A percentile compares a stretch with the other conserved stretches of the same genome.
These are phyloP conservation scores for Prunella vulgaris DNA, from an alignment of 257 asterid genomes.

Conservation along the genomic window DNA sequence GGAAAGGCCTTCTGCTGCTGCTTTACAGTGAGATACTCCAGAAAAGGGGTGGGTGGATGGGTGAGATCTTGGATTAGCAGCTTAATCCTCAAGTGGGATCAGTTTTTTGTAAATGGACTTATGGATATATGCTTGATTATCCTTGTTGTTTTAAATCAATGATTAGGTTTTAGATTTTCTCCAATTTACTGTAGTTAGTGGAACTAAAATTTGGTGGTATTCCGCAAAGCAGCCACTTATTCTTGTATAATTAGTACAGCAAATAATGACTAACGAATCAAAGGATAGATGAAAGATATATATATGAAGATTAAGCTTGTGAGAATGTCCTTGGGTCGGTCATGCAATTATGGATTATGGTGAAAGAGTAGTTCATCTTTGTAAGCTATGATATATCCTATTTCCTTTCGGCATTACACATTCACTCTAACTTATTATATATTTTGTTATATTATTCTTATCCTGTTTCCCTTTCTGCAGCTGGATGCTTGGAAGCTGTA, in stretches of 20 bases:
- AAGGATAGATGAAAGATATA: background rate
- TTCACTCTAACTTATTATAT: background rate
- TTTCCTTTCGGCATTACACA: background rate
- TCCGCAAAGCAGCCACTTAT: background rate
- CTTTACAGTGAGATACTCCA: background rate
- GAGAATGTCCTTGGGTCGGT: constrained; percentile 1
- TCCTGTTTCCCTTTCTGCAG: constrained; percentile 29
- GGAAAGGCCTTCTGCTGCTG: background rate
- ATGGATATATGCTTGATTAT: background rate
- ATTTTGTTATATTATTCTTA: background rate
- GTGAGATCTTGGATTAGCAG: background rate
- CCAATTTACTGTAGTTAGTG: background rate
- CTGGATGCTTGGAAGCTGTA: constrained; percentile 59
- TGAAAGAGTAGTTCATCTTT: background rate
- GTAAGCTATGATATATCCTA: background rate
- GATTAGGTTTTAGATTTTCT: background rate
- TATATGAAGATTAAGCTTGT: background rate
- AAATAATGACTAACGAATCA: background rate
- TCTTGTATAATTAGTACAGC: background rate
- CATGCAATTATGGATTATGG: background rate
- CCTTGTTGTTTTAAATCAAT: background rate
- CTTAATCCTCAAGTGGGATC: background rate
- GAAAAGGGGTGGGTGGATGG: background rate
- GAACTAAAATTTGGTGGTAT: background rate
- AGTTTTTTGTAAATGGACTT: background rate